Base-by-base conservation (phyloP, 805 yeast genomes). In the Candida caryicola region DNA sequence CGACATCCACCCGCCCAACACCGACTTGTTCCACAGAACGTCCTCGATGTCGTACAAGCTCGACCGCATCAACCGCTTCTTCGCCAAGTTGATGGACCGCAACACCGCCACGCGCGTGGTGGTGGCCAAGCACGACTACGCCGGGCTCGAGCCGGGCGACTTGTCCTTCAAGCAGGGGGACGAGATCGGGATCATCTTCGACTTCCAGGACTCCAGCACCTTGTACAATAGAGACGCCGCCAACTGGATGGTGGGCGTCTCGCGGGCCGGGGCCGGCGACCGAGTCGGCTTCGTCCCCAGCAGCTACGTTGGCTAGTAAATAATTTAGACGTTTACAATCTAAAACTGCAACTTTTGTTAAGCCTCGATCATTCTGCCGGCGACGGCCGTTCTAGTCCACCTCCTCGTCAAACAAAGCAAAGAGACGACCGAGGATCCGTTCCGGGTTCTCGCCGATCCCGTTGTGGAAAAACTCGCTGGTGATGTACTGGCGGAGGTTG, bases 381-480 rank as follows among this genome's bases (percentile, higher is more conserved):
- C 18, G 17, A n/a, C 18, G 28, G 15, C n/a, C n/a, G n/a, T n/a
- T 23, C 39, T 52, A 69, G 44, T 69, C 71, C 15, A 65, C 53
- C 18, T 71, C 79, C 9, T 54, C 44, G 5, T 68, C 67, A 2
- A 74, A 47, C 19, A 74, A 47, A 18, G 41, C 49, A 51, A 73
- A 71, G 32, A 76, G 56, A 2, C 57, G 45, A 2, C 62, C 66
- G 38, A 75, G 46, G 2, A 76, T 67, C 17, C 47, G 57, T 4
- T 58, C 62, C 1, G 76, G 60, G 33, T 65, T 59, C 0, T 66
- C 66, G 19, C 76, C 57, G 12, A 73, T 45, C 0, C 82, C 82
- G 45, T 72, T 69, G 47, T 76, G 81, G 53, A 76, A 74, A 40
- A 52, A 66, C 37, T 74, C 77, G 45, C 69, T 72, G 23, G 77